phyloP scores from a whole-genome alignment of 2,329 filamentous ascomycete species.

The Geosmithia flava region DNA sequence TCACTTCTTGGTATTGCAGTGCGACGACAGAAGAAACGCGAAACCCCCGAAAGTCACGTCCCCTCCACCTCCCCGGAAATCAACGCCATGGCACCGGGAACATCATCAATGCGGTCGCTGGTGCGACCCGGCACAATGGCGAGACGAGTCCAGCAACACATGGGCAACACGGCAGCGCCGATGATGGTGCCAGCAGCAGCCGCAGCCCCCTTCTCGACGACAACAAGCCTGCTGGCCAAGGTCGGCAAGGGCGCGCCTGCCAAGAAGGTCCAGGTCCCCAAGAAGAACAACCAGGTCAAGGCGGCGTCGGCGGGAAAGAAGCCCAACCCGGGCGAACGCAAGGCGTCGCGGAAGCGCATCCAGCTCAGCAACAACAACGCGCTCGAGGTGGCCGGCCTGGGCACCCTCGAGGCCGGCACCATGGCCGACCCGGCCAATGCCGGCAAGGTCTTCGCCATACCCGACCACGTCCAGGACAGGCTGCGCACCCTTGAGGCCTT shows the following conservation, averaged over 20 bases:
- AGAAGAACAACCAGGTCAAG: constrained; percentile 10
- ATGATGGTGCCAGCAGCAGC: constrained; percentile 3
- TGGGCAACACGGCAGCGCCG: no score
- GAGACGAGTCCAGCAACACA: constrained; percentile 18
- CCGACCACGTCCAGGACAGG: constrained; percentile 60
- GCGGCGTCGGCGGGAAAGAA: constrained; percentile 30
- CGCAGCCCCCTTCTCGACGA: constrained; percentile 1
- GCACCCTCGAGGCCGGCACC: constrained; percentile 42
- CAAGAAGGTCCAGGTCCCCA: constrained; percentile 14
- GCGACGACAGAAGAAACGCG: not conserved
- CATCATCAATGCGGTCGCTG: constrained; percentile 29
- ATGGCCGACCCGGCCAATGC: constrained; percentile 40
- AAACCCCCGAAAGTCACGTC: not conserved
- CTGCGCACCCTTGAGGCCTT: constrained; percentile 80
- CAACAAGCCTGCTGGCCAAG: constrained; percentile 28
- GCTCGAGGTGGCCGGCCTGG: constrained; percentile 58
- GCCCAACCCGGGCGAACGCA: constrained; percentile 68
- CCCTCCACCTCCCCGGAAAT: not conserved
- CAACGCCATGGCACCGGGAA: constrained; percentile 23
- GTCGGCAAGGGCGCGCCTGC: constrained; percentile 10
- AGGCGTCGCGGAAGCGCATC: constrained; percentile 76
- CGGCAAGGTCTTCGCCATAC: constrained; percentile 58
- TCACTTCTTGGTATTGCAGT: not conserved
- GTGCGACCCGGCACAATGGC: constrained; percentile 19
- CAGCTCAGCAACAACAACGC: constrained; percentile 92